Evolutionary conservation across 1,284 basidiomycete genomes (phyloP).

Genomic region (Bjerkandera adusta): DNA sequence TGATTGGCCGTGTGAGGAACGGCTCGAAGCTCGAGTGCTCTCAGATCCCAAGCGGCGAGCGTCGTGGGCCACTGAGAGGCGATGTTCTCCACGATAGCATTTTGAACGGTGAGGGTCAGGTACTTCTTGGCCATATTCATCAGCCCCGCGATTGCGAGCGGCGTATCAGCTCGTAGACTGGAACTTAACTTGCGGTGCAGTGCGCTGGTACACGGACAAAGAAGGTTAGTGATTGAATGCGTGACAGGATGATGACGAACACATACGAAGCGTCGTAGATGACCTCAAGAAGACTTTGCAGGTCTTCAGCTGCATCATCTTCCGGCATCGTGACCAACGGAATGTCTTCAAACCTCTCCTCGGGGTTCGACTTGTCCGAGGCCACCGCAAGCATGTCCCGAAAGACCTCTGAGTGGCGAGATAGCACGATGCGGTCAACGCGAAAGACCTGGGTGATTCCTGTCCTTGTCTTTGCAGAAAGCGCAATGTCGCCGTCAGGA

Average conservation of each 20-base stretch:
- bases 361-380: not conserved
- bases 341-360: constrained; percentile 9
- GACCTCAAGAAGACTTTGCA: constrained; percentile 7
- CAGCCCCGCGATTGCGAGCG: not conserved
- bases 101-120: not conserved
- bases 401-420: constrained; percentile 10
- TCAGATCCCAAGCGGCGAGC: constrained; percentile 4
- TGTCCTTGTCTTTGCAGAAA: not conserved
- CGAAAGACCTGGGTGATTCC: constrained; percentile 1
- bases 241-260: too few species aligned
- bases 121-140: constrained; percentile 4
- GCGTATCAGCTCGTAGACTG: not conserved
- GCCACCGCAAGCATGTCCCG: constrained; percentile 7
- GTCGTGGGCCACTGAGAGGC: constrained; percentile 14
- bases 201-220: too few species aligned
- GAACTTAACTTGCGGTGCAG: not conserved
- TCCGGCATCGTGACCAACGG: constrained; percentile 8
- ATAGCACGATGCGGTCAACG: constrained; percentile 14
- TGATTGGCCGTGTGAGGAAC: too few species aligned
- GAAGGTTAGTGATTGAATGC: too few species aligned
- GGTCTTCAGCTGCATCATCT: constrained; percentile 8
- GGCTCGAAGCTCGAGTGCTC: not conserved
- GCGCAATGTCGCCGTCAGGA: constrained; percentile 11
- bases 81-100: constrained; percentile 5
- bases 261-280: constrained; percentile 15